These are phyloP conservation scores for Plenodomus biglobosus DNA, from an alignment of 2,329 filamentous ascomycete species.

Conservation along the genomic window DNA sequence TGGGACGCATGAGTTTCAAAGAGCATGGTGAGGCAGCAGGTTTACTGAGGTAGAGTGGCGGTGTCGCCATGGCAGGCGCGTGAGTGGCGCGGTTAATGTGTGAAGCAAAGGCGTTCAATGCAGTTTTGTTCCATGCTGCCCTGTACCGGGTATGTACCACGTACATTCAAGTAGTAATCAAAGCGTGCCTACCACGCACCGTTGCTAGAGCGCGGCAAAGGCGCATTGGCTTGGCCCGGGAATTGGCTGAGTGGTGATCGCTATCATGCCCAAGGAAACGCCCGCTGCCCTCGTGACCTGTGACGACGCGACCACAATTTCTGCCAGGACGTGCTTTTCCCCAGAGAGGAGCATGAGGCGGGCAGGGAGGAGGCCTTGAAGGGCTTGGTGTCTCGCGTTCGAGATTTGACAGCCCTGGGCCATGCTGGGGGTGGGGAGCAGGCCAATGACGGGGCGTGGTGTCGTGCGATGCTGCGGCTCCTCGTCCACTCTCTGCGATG, in stretches of 20 bases:
- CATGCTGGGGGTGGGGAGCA: not conserved
- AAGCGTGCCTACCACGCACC: too few relatives aligned
- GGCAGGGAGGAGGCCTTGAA: not conserved
- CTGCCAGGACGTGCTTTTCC: not conserved
- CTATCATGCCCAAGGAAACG: too few relatives aligned
- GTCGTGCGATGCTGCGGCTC: conserved; percentile 13
- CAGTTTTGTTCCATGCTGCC: too few relatives aligned
- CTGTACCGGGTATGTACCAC: too few relatives aligned
- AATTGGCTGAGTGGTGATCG: too few relatives aligned
- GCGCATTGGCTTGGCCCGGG: not conserved
- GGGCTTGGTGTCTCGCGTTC: too few relatives aligned
- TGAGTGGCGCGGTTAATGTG: too few relatives aligned
- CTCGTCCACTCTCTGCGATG: conserved; percentile 6
- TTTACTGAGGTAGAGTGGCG: not conserved
- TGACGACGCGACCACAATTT: too few relatives aligned
- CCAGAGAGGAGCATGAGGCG: not conserved
- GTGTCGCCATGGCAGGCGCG: not conserved
- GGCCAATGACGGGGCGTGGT: conserved; percentile 11
- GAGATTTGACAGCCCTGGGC: too few relatives aligned
- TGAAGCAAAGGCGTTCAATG: too few relatives aligned
- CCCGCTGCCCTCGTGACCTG: too few relatives aligned
- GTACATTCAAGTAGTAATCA: too few relatives aligned
- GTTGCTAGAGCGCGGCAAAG: not conserved
- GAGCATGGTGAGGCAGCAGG: not conserved
- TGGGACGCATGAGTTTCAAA: not conserved